Evolutionary conservation across 139 green algal species (phyloP).

Genomic region (Closterium sp.): DNA sequence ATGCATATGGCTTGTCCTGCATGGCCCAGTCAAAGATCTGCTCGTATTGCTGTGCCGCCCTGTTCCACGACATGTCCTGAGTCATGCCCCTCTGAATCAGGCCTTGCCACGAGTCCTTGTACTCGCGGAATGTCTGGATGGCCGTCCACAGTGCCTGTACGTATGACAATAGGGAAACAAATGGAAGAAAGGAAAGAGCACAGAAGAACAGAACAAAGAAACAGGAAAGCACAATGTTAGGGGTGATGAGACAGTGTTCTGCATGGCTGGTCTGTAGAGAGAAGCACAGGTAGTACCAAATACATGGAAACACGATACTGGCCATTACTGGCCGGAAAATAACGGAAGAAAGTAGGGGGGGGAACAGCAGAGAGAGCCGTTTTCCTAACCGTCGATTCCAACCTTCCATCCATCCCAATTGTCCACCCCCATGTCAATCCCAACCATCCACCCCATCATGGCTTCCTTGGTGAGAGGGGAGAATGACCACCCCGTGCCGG

Average conservation of each 20-base stretch:
- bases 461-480: too few relatives aligned
- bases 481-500: too few relatives aligned
- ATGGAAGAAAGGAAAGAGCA: too few relatives aligned
- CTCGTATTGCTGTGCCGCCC: conserved; percentile 87
- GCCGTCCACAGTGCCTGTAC: conserved; percentile 57
- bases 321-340: too few relatives aligned
- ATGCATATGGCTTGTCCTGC: conserved; percentile 58
- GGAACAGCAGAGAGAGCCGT: background rate
- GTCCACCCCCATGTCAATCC: too few relatives aligned
- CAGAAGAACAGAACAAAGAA: too few relatives aligned
- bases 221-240: background rate
- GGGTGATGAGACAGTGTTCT: too few relatives aligned
- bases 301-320: too few relatives aligned
- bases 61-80: conserved; percentile 84
- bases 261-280: too few relatives aligned
- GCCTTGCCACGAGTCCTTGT: conserved; percentile 53
- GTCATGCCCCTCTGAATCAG: conserved; percentile 67
- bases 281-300: too few relatives aligned
- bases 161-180: background rate
- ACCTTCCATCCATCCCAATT: background rate
- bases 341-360: too few relatives aligned
- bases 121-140: conserved; percentile 57
- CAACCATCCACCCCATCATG: too few relatives aligned
- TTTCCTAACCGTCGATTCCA: background rate
- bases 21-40: conserved; percentile 84